Percentiles rank a stretch among this genome's conserved stretches.
phyloP scores from a whole-genome alignment of 805 yeast species.

The Saturnispora sekii region DNA sequence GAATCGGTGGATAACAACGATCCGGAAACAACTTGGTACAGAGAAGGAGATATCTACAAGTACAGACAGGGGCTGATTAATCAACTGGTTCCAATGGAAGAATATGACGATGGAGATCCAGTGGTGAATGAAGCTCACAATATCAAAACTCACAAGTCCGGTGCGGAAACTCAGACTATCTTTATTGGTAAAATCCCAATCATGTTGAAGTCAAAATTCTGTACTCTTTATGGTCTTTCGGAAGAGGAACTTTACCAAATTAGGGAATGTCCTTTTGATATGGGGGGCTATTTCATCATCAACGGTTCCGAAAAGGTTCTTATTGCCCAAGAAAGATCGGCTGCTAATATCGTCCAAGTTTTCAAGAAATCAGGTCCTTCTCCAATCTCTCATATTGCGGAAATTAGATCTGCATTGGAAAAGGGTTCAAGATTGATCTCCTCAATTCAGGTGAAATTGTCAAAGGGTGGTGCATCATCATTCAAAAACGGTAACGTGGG shows the following conservation, averaged over 20 bases:
- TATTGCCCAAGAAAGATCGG: slow-evolving; percentile 97
- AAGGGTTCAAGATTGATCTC: slow-evolving; percentile 94
- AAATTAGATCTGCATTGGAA: slow-evolving; percentile 92
- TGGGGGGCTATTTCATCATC: slow-evolving; percentile 98
- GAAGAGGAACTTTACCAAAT: slow-evolving; percentile 92
- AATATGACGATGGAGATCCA: slow-evolving; percentile 59
- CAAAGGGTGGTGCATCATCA: slow-evolving; percentile 39
- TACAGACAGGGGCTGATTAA: slow-evolving; percentile 22
- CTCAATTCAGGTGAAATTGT: slow-evolving; percentile 85
- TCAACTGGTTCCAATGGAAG: slow-evolving; percentile 22
- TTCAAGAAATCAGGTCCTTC: slow-evolving; percentile 97
- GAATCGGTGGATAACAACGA: slow-evolving; percentile 62
- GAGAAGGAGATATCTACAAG: slow-evolving; percentile 39
- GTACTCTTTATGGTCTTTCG: slow-evolving; percentile 80
- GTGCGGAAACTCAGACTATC: slow-evolving; percentile 34
- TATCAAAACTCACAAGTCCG: slow-evolving; percentile 24
- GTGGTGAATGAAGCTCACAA: slow-evolving; percentile 37
- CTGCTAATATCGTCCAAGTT: slow-evolving; percentile 97
- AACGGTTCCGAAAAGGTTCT: slow-evolving; percentile 97
- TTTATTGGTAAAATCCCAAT: slow-evolving; percentile 96
- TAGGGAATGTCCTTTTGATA: slow-evolving; percentile 98
- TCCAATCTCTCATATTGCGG: slow-evolving; percentile 92
- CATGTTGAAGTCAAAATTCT: slow-evolving; percentile 93
- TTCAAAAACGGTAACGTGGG: slow-evolving; percentile 45
- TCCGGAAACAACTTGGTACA: slow-evolving; percentile 51